phyloP scores from a whole-genome alignment of 2,329 filamentous ascomycete species.

The Fusarium sp. region DNA sequence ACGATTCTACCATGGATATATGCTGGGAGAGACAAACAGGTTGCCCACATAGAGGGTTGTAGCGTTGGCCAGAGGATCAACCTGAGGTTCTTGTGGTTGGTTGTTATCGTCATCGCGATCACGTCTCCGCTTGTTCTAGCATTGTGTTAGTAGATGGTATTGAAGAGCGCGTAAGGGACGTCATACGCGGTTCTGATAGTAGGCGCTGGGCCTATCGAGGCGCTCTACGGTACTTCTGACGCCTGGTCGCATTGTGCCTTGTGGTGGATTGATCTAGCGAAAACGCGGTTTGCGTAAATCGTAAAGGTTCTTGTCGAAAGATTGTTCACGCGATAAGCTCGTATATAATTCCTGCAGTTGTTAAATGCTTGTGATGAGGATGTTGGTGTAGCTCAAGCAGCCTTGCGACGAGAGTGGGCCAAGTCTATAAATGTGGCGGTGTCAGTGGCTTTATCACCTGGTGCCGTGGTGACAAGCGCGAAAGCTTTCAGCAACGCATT shows the following conservation, averaged over 20 bases:
- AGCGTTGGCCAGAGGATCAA: slow-evolving; percentile 83
- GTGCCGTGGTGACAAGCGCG: slow-evolving; percentile 31
- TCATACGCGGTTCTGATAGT: slow-evolving; percentile 84
- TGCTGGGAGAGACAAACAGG: slow-evolving; percentile 66
- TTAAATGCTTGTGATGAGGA: slow-evolving; percentile 19
- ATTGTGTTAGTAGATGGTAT: slow-evolving; percentile 9
- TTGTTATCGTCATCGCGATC: slow-evolving; percentile 69
- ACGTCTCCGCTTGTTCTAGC: slow-evolving; percentile 78
- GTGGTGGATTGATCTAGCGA: not conserved
- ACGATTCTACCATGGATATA: not conserved
- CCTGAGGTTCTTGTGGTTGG: slow-evolving; percentile 60
- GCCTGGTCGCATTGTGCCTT: slow-evolving; percentile 57
- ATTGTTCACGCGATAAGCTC: not conserved
- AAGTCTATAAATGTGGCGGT: slow-evolving; percentile 20
- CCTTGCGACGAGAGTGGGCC: slow-evolving; percentile 29
- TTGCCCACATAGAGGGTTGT: slow-evolving; percentile 98
- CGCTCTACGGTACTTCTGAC: slow-evolving; percentile 84
- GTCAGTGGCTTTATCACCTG: slow-evolving; percentile 24
- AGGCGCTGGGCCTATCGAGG: slow-evolving; percentile 93
- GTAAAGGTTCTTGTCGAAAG: not conserved
- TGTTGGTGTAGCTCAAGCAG: slow-evolving; percentile 32
- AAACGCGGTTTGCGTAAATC: not conserved
- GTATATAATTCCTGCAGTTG: slow-evolving; percentile 1
- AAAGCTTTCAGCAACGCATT: slow-evolving; percentile 23
- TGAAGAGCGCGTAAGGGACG: slow-evolving; percentile 1